phyloP scores from a whole-genome alignment of 2,329 filamentous ascomycete genomes.

The Annulohypoxylon truncatum region DNA sequence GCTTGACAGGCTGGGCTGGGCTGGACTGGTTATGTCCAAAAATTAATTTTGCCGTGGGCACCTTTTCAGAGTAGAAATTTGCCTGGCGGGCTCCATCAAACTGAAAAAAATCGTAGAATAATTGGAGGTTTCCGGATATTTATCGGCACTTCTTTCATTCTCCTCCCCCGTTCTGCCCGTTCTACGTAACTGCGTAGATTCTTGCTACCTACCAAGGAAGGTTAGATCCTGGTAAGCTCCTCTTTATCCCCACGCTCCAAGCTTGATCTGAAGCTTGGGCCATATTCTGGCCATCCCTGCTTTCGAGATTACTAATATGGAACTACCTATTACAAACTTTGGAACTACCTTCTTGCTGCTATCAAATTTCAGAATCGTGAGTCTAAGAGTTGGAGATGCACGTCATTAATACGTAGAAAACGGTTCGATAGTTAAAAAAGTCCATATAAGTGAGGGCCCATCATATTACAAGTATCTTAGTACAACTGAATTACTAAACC shows the following conservation, averaged over 20 bases:
- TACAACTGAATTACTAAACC: no score
- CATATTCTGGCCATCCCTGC: background rate
- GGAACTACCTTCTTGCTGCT: no score
- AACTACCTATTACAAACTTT: no score
- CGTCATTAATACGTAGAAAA: no score
- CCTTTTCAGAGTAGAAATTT: slow-evolving; percentile 14
- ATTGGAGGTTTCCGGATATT: slow-evolving; percentile 38
- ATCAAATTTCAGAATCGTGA: no score
- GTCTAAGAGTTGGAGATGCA: no score
- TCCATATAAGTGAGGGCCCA: no score
- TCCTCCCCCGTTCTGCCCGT: no score
- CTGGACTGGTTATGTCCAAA: slow-evolving; percentile 35
- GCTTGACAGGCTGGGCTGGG: slow-evolving; percentile 18
- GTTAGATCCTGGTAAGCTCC: background rate
- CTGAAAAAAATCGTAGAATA: slow-evolving; percentile 27
- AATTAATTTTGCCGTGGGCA: slow-evolving; percentile 39
- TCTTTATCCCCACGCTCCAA: background rate
- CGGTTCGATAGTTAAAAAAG: no score
- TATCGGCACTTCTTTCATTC: slow-evolving; percentile 34
- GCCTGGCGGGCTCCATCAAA: slow-evolving; percentile 24
- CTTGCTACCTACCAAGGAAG: background rate
- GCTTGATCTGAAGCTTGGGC: background rate
- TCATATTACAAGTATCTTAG: no score
- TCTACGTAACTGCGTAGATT: background rate
- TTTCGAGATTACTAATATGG: background rate